Base-by-base conservation (phyloP, 2,329 filamentous ascomycete genomes). In the Ascochyta koolunga region DNA sequence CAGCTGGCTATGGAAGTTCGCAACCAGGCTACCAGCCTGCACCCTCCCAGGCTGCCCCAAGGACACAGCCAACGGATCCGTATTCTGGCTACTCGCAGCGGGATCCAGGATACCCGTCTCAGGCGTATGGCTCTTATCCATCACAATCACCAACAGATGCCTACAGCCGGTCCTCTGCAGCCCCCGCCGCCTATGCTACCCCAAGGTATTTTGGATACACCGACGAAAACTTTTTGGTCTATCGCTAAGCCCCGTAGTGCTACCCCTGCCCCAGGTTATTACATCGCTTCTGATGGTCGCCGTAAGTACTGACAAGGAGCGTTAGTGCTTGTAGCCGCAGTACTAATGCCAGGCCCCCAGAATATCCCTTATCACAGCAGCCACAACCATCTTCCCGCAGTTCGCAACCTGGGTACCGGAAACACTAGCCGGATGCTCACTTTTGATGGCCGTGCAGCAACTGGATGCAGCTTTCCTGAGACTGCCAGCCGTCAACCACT, bases 141-240 rank as follows among this genome's bases (percentile, higher is more conserved):
- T 64, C 62, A 50, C 65, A 65, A 56, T 52, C 67, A 35, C 48
- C 62, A 39, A 57, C 62, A 61, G 69, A 73, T 56, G 60, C 63
- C 5, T 69, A 72, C 35, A 61, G 67, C 41, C 67, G 58, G 33
- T 53, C 52, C 35, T 54, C 63, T 44, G 59, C 59, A 18, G 47
- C 66, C 51, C 57, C 64, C 31, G 57, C 68, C 37, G 46, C 61
- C 38, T 62, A 68, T 57, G 37, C 64, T 45, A 56, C 66, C 57
- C 67, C 72, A 69, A 76, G 74, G 74, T 76, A 76, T 76, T 76
- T 75, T 72, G 71, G 73, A 63, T 72, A 73, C 56, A 70, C 60
- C 60, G 66, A 73, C 65, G 66, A 69, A 42, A 57, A 60, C 41
- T 75, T 61, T 71, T 72, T 73, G 72, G 73, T 71, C 59, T 73